Evolutionary conservation across 371 early-diverging fungal species (phyloP).

Genomic region (Smittium culicis): DNA sequence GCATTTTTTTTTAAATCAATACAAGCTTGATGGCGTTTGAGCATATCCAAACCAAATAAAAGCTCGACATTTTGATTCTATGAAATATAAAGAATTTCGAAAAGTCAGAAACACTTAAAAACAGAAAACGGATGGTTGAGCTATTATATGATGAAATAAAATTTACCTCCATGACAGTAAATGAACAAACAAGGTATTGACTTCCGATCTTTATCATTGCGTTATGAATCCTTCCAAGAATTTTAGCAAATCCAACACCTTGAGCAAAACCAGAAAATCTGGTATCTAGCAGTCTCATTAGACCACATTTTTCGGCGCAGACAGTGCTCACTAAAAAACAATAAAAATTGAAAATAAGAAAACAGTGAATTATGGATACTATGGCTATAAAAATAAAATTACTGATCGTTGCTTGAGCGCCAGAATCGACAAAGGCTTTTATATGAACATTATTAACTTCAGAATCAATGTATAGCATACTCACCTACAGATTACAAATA

Average conservation of each 20-base stretch:
- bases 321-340: conserved; percentile 43
- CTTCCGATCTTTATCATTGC: conserved; percentile 67
- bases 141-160: background rate
- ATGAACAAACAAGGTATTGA: conserved; percentile 66
- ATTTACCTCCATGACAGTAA: conserved; percentile 79
- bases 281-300: conserved; percentile 77
- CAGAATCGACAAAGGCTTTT: conserved; percentile 93
- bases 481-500: conserved; percentile 28
- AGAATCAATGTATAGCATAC: conserved; percentile 79
- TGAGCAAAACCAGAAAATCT: conserved; percentile 82
- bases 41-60: conserved; percentile 91
- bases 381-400: background rate
- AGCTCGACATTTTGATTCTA: conserved; percentile 62
- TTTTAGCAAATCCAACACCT: conserved; percentile 92
- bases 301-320: conserved; percentile 70
- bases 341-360: conserved; percentile 19
- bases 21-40: conserved; percentile 49
- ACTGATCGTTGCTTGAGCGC: conserved; percentile 89
- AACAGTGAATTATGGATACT: background rate
- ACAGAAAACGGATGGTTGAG: too few species aligned
- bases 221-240: conserved; percentile 83
- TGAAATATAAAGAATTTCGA: background rate
- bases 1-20: conserved; percentile 77
- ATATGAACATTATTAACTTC: conserved; percentile 75
- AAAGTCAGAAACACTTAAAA: background rate